Evolutionary conservation across 345 rosid species (phyloP).

Genomic region (Limnanthes douglasii): DNA sequence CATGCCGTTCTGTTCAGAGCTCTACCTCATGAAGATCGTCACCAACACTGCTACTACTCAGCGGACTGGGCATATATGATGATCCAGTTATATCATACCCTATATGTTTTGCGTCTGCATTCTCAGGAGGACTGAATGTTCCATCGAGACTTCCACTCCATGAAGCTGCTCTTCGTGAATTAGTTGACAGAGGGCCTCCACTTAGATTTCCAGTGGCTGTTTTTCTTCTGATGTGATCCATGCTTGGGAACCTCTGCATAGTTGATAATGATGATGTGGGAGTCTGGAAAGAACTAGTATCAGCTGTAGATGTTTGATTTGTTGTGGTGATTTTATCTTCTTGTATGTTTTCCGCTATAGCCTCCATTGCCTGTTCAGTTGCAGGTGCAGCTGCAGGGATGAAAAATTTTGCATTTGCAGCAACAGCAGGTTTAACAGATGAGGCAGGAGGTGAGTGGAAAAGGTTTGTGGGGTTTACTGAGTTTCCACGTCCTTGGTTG

Average conservation of each 20-base stretch:
- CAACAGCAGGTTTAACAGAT: constrained; percentile 48
- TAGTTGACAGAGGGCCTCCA: constrained; percentile 12
- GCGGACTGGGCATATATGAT: constrained; percentile 20
- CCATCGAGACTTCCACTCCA: constrained; percentile 67
- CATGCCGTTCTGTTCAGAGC: no score
- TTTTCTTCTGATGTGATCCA: constrained; percentile 36
- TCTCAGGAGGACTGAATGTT: constrained; percentile 19
- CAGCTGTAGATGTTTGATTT: constrained; percentile 17
- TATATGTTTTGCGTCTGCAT: no score
- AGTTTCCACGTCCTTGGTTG: constrained; percentile 46
- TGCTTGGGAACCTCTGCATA: constrained; percentile 56
- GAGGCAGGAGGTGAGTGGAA: constrained; percentile 60
- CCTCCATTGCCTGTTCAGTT: constrained; percentile 35
- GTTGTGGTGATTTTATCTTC: constrained; percentile 19
- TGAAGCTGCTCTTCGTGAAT: constrained; percentile 61
- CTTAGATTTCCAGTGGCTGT: constrained; percentile 13
- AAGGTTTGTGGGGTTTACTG: constrained; percentile 8
- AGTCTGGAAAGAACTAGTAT: constrained; percentile 16
- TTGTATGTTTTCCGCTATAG: constrained; percentile 30
- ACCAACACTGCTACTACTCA: constrained; percentile 37
- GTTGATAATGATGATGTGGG: constrained; percentile 20
- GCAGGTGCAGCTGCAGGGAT: constrained; percentile 37
- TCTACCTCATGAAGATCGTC: constrained; percentile 94
- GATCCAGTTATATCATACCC: no score
- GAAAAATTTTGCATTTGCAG: constrained; percentile 71